These are phyloP conservation scores for Thalassiosira hispida DNA, from an alignment of 352 stramenopile genomes.

Conservation along the genomic window DNA sequence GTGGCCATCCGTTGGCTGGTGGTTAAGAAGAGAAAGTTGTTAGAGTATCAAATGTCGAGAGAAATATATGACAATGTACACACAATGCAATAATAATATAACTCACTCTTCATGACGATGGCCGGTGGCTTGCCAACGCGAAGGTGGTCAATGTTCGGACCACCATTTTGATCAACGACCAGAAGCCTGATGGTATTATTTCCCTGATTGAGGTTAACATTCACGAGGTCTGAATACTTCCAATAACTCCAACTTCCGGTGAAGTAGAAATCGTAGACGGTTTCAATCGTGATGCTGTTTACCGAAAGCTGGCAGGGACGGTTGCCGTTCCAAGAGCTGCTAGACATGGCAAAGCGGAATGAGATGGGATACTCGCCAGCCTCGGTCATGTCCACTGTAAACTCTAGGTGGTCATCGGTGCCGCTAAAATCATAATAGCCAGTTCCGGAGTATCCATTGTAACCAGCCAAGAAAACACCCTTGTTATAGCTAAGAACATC, in stretches of 20 bases:
- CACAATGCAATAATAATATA: not conserved
- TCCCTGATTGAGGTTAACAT: constrained; percentile 39
- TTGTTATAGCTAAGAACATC: not conserved
- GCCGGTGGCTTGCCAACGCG: constrained; percentile 51
- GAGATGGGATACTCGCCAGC: constrained; percentile 47
- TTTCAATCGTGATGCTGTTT: constrained; percentile 33
- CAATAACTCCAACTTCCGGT: constrained; percentile 45
- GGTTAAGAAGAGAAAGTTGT: not conserved
- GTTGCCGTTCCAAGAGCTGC: constrained; percentile 36
- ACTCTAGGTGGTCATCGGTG: constrained; percentile 46
- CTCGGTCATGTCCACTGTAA: constrained; percentile 19
- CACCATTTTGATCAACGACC: constrained; percentile 37
- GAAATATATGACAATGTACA: not conserved
- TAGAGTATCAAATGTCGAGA: not conserved
- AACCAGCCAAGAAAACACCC: constrained; percentile 6
- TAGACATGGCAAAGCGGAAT: constrained; percentile 45
- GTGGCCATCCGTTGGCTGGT: constrained; percentile 36
- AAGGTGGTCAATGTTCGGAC: constrained; percentile 65
- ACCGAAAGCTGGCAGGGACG: constrained; percentile 35
- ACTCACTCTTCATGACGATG: constrained; percentile 38
- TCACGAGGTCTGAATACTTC: constrained; percentile 57
- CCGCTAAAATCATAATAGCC: constrained; percentile 54
- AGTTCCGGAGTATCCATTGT: constrained; percentile 34
- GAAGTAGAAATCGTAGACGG: constrained; percentile 40
- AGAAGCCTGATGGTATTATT: constrained; percentile 54